Evolutionary conservation across 192 early-diverging fungal species (phyloP).

Genomic region (Coemansia reversa): DNA sequence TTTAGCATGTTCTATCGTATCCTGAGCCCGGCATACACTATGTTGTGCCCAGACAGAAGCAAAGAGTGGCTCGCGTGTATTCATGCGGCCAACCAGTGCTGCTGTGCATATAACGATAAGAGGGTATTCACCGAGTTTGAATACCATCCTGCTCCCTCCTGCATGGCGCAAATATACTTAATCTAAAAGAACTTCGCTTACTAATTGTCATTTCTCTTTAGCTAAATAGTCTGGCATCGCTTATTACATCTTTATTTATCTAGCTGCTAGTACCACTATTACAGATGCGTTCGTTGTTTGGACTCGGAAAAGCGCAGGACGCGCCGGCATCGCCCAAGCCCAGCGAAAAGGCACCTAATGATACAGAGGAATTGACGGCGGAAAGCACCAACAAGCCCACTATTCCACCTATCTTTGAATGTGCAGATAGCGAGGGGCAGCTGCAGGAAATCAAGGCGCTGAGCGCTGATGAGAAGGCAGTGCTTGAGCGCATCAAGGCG

Average conservation of each 20-base stretch:
- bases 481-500: constrained; percentile 38
- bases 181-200: no score
- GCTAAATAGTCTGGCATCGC: no score
- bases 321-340: constrained; percentile 15
- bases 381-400: constrained; percentile 4
- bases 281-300: constrained; percentile 48
- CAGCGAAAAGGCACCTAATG: constrained; percentile 22
- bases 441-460: constrained; percentile 42
- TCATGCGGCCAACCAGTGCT: no score
- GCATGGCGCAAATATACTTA: no score
- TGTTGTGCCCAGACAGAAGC: no score
- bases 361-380: background rate
- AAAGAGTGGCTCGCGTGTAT: no score
- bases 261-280: background rate
- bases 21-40: no score
- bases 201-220: no score
- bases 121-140: no score
- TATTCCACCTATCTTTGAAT: constrained; percentile 27
- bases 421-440: constrained; percentile 11
- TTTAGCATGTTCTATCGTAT: no score
- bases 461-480: constrained; percentile 32
- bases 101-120: no score
- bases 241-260: background rate
- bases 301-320: constrained; percentile 36
- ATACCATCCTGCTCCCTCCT: no score